Conservation (phyloP, 2,329 filamentous ascomycete species). For the Tolypocladium guangdongense region DNA sequence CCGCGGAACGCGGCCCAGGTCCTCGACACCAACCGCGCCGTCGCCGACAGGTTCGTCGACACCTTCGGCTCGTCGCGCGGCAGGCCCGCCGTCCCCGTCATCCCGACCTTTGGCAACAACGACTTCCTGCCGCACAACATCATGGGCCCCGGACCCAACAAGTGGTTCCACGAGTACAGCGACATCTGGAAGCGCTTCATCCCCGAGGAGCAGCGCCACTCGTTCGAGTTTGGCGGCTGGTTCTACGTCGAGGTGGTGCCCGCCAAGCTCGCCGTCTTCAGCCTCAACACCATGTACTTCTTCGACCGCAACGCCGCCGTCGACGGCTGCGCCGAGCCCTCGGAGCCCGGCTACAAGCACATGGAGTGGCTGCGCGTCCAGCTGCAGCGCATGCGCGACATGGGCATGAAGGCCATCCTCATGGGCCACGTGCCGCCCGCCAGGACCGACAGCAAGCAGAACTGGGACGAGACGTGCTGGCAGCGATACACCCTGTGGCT, state of each 20-base stretch:
- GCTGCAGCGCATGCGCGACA: constrained; percentile 67
- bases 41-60: constrained; percentile 67
- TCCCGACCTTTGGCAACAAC: constrained; percentile 93
- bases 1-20: constrained; percentile 70
- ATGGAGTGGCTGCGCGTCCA: constrained; percentile 94
- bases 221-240: constrained; percentile 88
- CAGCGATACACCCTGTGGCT: constrained; percentile 93
- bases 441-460: constrained; percentile 69
- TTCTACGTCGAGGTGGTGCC: constrained; percentile 90
- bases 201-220: constrained; percentile 82
- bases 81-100: constrained; percentile 59
- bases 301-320: constrained; percentile 90
- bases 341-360: constrained; percentile 84
- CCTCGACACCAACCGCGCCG: constrained; percentile 61
- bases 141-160: constrained; percentile 72
- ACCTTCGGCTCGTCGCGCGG: constrained; percentile 56
- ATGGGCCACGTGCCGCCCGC: constrained; percentile 92
- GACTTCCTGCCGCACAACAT: constrained; percentile 97
- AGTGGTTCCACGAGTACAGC: constrained; percentile 68
- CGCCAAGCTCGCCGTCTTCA: constrained; percentile 75
- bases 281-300: constrained; percentile 93
- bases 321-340: constrained; percentile 70
- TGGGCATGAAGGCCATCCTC: constrained; percentile 87
- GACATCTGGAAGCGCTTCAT: constrained; percentile 80
- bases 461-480: constrained; percentile 97